phyloP scores from a whole-genome alignment of 257 asterid species.

The Rubia yunnanensis region DNA sequence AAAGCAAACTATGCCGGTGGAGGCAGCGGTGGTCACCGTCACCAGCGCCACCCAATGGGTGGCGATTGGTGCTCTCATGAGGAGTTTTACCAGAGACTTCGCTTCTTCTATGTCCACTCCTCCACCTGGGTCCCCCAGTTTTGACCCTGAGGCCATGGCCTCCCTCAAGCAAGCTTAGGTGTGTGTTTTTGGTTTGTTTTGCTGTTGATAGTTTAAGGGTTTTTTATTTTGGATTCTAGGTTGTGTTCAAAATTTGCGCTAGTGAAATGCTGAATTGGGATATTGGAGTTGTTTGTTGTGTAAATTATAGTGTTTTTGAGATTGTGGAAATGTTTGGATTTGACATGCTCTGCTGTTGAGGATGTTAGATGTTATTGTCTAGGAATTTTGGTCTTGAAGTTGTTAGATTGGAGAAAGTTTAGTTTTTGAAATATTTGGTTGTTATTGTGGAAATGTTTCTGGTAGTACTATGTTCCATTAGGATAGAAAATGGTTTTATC shows the following conservation, averaged over 20 bases:
- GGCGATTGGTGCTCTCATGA: slow-evolving; percentile 76
- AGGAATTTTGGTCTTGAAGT: no score
- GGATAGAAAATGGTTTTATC: neutral
- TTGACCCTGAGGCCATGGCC: slow-evolving; percentile 73
- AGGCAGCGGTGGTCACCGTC: slow-evolving; percentile 71
- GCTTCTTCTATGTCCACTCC: slow-evolving; percentile 47
- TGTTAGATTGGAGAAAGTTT: no score
- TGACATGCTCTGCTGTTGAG: no score
- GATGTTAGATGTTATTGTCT: no score
- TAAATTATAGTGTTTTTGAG: no score
- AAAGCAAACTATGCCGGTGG: slow-evolving; percentile 74
- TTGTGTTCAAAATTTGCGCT: neutral
- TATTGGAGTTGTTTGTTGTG: no score
- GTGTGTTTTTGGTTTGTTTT: neutral
- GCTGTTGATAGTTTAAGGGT: neutral
- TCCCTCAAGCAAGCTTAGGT: slow-evolving; percentile 86
- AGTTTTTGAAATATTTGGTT: neutral
- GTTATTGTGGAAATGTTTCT: neutral
- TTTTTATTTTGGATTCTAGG: neutral
- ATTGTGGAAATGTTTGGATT: no score
- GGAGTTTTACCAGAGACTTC: slow-evolving; percentile 54
- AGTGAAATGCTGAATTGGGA: neutral
- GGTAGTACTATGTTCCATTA: neutral
- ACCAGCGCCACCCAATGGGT: slow-evolving; percentile 78
- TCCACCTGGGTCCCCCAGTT: no score